A percentile compares a stretch with the other conserved stretches of the same genome.
These are phyloP conservation scores for Ceratocystis destructans DNA, from an alignment of 2,329 filamentous ascomycete genomes.

Conservation along the genomic window DNA sequence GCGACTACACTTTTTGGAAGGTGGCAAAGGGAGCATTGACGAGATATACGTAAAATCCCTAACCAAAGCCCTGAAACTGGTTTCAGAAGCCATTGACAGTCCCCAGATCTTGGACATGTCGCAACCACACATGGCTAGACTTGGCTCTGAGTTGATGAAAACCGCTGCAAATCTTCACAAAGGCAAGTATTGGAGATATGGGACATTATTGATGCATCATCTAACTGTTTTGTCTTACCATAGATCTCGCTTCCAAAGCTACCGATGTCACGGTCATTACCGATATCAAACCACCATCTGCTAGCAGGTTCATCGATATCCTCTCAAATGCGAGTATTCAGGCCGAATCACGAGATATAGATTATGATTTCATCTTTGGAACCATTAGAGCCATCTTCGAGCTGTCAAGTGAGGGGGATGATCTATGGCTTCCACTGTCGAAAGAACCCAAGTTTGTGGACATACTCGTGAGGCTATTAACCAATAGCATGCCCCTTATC, in stretches of 20 bases:
- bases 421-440: constrained; percentile 2
- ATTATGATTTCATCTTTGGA: not conserved
- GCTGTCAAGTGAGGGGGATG: not conserved
- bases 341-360: not conserved
- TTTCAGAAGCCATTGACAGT: constrained; percentile 48
- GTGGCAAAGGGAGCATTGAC: constrained; percentile 10
- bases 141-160: constrained; percentile 13
- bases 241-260: not conserved
- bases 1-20: constrained; percentile 19
- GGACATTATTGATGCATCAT: not conserved
- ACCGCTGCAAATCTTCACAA: constrained; percentile 28
- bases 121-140: not conserved
- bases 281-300: not conserved
- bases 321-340: not conserved
- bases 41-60: constrained; percentile 27
- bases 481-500: constrained; percentile 23
- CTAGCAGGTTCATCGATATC: constrained; percentile 1
- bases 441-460: not conserved
- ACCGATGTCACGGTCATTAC: not conserved
- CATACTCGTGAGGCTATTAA: constrained; percentile 19
- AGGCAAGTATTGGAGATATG: constrained; percentile 24
- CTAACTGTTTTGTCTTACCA: not conserved
- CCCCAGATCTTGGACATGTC: constrained; percentile 34
- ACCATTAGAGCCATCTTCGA: not conserved
- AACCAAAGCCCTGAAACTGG: constrained; percentile 36